A percentile compares a stretch with the other conserved stretches of the same genome.
These are phyloP conservation scores for Magnusiomyces starmeri DNA, from an alignment of 1,139 yeast species.

Conservation along the genomic window DNA sequence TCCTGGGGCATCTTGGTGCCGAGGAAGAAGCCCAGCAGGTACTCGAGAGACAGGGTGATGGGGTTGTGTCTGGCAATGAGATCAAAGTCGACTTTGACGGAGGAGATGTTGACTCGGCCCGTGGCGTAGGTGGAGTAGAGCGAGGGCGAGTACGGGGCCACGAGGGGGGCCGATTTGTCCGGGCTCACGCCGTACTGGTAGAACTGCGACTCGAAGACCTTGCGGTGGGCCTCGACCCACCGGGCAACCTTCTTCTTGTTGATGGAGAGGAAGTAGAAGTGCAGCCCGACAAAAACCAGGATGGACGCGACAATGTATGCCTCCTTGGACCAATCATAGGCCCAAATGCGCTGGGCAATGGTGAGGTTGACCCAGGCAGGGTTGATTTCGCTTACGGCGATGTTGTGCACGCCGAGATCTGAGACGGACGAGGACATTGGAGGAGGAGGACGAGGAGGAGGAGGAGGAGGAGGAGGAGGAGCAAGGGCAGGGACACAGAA, in stretches of 20 bases:
- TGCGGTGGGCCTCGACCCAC: slow-evolving; percentile 43
- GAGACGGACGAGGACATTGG: neutral
- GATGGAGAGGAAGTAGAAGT: slow-evolving; percentile 50
- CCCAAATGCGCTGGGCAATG: slow-evolving; percentile 32
- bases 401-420: slow-evolving; percentile 14
- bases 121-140: slow-evolving; percentile 75
- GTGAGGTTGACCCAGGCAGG: slow-evolving; percentile 33
- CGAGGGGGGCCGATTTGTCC: slow-evolving; percentile 10
- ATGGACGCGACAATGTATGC: slow-evolving; percentile 47
- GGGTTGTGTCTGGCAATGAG: slow-evolving; percentile 78
- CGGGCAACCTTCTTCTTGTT: slow-evolving; percentile 51
- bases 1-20: slow-evolving; percentile 43
- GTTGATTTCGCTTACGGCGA: slow-evolving; percentile 16
- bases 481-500: neutral
- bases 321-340: slow-evolving; percentile 75
- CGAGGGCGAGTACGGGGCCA: slow-evolving; percentile 61
- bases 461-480: neutral
- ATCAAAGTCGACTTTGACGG: slow-evolving; percentile 52
- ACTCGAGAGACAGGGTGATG: slow-evolving; percentile 55
- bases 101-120: slow-evolving; percentile 73
- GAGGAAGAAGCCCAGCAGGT: slow-evolving; percentile 48
- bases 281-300: slow-evolving; percentile 30
- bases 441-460: neutral
- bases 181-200: slow-evolving; percentile 67
- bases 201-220: slow-evolving; percentile 58